Evolutionary conservation across 306 rosid genomes (phyloP).

Genomic region (Inga oerstediana): DNA sequence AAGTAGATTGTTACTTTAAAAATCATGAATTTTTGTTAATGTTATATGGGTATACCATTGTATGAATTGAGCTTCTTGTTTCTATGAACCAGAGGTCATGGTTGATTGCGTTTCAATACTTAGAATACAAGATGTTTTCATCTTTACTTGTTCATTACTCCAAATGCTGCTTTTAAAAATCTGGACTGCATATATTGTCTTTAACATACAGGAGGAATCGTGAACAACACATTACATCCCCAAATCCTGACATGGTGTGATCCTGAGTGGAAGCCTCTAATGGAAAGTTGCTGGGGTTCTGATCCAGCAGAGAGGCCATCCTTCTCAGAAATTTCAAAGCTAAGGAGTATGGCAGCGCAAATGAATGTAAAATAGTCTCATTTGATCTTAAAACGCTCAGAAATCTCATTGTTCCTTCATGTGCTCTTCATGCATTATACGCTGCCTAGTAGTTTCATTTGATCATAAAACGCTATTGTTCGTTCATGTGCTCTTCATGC

Average conservation of each 20-base stretch:
- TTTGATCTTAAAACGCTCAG: conserved; percentile 31
- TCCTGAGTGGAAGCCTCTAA: conserved; percentile 98
- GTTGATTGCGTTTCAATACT: neutral
- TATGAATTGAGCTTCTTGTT: neutral
- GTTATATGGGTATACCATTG: neutral
- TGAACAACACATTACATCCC: conserved; percentile 85
- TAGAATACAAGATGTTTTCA: neutral
- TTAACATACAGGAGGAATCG: conserved; percentile 80
- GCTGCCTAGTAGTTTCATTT: too few relatives aligned
- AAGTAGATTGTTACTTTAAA: neutral
- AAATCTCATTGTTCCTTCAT: neutral
- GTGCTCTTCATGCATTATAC: conserved; percentile 31
- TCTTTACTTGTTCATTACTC: neutral
- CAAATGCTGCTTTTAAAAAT: neutral
- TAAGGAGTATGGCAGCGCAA: conserved; percentile 94
- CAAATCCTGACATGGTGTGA: conserved; percentile 96
- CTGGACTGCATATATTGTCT: conserved; percentile 14
- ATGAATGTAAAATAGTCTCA: conserved; percentile 79
- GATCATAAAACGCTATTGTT: too few relatives aligned
- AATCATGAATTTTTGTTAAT: neutral
- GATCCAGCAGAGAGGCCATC: conserved; percentile 87
- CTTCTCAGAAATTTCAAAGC: conserved; percentile 92
- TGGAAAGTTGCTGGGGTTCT: conserved; percentile 96
- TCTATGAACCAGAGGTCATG: neutral
- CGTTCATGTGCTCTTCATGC: conserved; percentile 32